Conservation (phyloP, 768 basidiomycete species). For the Termitomyces sp. region DNA sequence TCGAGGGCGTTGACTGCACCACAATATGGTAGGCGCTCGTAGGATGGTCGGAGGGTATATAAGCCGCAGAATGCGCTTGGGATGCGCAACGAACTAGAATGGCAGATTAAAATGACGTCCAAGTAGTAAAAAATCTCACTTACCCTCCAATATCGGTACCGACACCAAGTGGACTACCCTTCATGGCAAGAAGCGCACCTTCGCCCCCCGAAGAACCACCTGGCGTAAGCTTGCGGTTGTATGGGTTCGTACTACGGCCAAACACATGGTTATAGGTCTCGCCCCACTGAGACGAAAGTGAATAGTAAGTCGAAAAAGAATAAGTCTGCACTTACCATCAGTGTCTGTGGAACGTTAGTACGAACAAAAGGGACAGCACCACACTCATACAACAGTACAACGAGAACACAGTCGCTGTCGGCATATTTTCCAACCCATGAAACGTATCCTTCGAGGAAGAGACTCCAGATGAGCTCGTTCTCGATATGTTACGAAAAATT, state of each 20-base stretch:
- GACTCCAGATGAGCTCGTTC: not conserved
- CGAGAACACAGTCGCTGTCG: conserved; percentile 48
- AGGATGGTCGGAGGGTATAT: conserved; percentile 59
- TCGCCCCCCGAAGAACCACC: conserved; percentile 74
- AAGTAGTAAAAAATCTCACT: conserved; percentile 13
- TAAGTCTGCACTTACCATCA: conserved; percentile 36
- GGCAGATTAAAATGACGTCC: not conserved
- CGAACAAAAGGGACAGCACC: conserved; percentile 61
- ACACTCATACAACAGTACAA: conserved; percentile 48
- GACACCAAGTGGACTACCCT: conserved; percentile 58
- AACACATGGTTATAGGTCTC: conserved; percentile 66
- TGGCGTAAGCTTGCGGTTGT: conserved; percentile 51
- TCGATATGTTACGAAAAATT: not conserved
- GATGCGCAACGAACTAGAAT: conserved; percentile 51
- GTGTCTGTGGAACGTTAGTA: conserved; percentile 57
- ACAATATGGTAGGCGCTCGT: conserved; percentile 52
- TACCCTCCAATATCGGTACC: conserved; percentile 67
- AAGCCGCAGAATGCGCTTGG: conserved; percentile 57
- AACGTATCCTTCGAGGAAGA: conserved; percentile 41
- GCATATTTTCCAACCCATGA: conserved; percentile 50
- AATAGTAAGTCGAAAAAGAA: conserved; percentile 10
- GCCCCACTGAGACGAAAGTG: conserved; percentile 32
- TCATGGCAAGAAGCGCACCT: conserved; percentile 59
- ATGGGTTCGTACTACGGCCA: conserved; percentile 62
- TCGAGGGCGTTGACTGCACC: conserved; percentile 49